phyloP scores from a whole-genome alignment of 1,284 basidiomycete species.

The Cutaneotrichosporon sp. region DNA sequence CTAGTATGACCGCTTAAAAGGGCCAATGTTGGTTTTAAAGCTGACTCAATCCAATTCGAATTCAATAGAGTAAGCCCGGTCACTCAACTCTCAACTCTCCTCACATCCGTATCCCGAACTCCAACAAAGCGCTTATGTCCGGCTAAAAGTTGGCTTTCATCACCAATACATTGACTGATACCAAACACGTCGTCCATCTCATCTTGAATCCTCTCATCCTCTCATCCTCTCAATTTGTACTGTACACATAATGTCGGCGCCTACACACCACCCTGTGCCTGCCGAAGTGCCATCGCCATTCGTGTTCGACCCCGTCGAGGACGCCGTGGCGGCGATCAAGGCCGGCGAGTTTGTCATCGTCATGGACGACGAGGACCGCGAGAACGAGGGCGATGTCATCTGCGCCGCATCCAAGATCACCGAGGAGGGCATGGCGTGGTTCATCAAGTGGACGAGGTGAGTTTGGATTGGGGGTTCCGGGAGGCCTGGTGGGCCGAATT shows the following conservation, averaged over 20 bases:
- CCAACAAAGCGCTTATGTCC: conserved; percentile 2
- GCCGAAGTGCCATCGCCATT: conserved; percentile 43
- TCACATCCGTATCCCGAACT: too few relatives aligned
- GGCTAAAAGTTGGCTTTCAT: conserved; percentile 4
- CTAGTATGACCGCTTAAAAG: too few relatives aligned
- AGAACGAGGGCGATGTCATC: conserved; percentile 94
- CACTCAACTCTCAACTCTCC: too few relatives aligned
- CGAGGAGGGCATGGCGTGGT: conserved; percentile 98
- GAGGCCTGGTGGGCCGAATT: background rate
- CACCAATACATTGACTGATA: too few relatives aligned
- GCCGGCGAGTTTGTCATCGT: conserved; percentile 88
- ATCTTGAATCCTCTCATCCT: background rate
- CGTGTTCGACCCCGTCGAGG: conserved; percentile 69
- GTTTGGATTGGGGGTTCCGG: conserved; percentile 27
- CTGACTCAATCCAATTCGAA: too few relatives aligned
- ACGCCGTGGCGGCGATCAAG: conserved; percentile 73
- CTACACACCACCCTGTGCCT: conserved; percentile 25
- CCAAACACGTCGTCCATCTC: too few relatives aligned
- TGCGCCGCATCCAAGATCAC: conserved; percentile 77
- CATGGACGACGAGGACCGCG: conserved; percentile 89
- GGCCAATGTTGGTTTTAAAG: too few relatives aligned
- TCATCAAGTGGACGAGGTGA: conserved; percentile 92
- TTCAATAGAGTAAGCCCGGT: too few relatives aligned
- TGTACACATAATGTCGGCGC: conserved; percentile 37
- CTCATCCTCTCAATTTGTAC: background rate